phyloP scores from a whole-genome alignment of 371 early-diverging fungal genomes.

The Racocetra persica region DNA sequence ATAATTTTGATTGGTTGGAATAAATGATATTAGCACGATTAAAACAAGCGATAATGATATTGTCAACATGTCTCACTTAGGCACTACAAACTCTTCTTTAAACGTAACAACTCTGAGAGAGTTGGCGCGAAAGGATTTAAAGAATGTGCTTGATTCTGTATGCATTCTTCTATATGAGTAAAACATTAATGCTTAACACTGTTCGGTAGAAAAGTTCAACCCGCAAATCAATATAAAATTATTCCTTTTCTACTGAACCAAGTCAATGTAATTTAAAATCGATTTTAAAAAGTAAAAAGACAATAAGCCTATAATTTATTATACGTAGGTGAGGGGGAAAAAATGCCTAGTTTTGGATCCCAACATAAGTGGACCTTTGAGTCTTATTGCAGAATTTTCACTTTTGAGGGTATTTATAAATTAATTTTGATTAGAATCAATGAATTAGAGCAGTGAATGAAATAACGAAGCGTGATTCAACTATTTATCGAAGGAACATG shows the following conservation, averaged over 20 bases:
- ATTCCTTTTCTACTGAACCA: not conserved
- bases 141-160: conserved; percentile 80
- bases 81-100: conserved; percentile 57
- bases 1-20: too few relatives aligned
- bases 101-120: conserved; percentile 69
- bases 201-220: not conserved
- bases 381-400: conserved; percentile 84
- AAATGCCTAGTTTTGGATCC: conserved; percentile 91
- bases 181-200: too few relatives aligned
- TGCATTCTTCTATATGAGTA: not conserved
- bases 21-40: too few relatives aligned
- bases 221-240: too few relatives aligned
- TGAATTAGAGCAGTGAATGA: not conserved
- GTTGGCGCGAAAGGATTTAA: conserved; percentile 73
- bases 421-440: not conserved
- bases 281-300: too few relatives aligned
- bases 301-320: not conserved
- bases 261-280: not conserved
- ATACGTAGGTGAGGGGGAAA: conserved; percentile 80
- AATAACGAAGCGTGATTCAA: not conserved
- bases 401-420: conserved; percentile 72
- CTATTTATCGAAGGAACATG: conserved; percentile 78
- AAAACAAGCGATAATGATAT: too few relatives aligned
- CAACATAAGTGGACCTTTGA: conserved; percentile 82
- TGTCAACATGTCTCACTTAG: too few relatives aligned